Evolutionary conservation across 1,284 basidiomycete genomes (phyloP), one percentile per base, ranked within the genome.

Genomic region (Crocinoboletus sp.): DNA sequence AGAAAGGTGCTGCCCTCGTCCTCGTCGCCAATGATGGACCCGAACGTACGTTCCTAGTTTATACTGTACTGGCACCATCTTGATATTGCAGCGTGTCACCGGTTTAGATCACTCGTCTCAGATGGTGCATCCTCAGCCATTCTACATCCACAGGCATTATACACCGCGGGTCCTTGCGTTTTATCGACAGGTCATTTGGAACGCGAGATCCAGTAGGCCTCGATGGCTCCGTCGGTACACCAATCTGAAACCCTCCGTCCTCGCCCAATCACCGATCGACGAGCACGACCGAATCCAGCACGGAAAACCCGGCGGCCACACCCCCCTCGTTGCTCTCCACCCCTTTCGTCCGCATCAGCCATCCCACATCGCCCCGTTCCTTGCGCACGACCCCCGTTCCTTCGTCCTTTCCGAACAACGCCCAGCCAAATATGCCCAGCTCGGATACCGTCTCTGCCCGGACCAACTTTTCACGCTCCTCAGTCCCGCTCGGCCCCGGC

Each of bases 301-400:
- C 92, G 6, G 82, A 89, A 66, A 88, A 91, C 23, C 95, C 56
- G 9, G 59, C 55, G 1, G 56, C 56, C 4, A 58, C 57, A 3
- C 59, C 58, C 0, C 60, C 60, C 62, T 99, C 95, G 60, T 98
- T 87, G 50, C 84, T 92, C 48, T 94, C 90, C 59, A 84, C 86
- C 3, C 87, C 90, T 61, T 98, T 99, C 4, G 95, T 98, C 57
- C 95, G 71, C 33, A 98, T 74, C 54, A 99, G 63, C 77, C 91
- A 95, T 11, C 94, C 95, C 0, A 78, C 84, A 60, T 90, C 84
- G 34, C 74, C 65, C 17, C 70, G 51, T 29, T 63, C 54, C 40
- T 49, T 50, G 27, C 57, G 45, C 30, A 64, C 40, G 20, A 59
- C 42, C 13, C 49, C 42, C 52, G 7, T 10, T 0, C 45, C 49